Evolutionary conservation across 2,329 filamentous ascomycete species (phyloP).

Genomic region (Neodidymelliopsis sp.): DNA sequence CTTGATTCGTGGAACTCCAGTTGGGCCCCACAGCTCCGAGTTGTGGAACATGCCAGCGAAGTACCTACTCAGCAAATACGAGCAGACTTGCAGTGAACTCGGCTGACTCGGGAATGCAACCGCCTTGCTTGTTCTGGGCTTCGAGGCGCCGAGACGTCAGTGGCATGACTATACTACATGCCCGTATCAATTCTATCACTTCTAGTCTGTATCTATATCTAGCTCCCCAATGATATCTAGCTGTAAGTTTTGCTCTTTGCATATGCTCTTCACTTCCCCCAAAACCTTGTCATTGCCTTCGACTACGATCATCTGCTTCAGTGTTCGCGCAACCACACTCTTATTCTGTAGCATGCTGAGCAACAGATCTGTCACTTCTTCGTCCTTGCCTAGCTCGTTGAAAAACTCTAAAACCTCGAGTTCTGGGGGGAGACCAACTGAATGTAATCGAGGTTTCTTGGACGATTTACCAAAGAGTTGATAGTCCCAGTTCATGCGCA

Average conservation of each 20-base stretch:
- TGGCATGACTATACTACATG: neutral
- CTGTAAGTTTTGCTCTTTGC: slow-evolving; percentile 28
- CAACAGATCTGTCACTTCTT: slow-evolving; percentile 39
- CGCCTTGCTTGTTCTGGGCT: neutral
- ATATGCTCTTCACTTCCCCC: slow-evolving; percentile 33
- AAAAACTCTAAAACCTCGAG: slow-evolving; percentile 42
- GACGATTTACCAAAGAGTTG: slow-evolving; percentile 44
- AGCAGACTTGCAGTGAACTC: neutral
- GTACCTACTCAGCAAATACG: neutral
- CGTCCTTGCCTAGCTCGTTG: slow-evolving; percentile 42
- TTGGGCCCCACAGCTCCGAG: neutral
- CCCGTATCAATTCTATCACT: neutral
- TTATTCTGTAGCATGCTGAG: slow-evolving; percentile 38
- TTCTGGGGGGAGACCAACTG: slow-evolving; percentile 38
- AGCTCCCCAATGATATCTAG: slow-evolving; percentile 60
- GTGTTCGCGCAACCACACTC: slow-evolving; percentile 32
- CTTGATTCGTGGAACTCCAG: slow-evolving; percentile 4
- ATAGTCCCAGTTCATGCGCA: slow-evolving; percentile 44
- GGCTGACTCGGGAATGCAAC: neutral
- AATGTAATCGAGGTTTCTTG: slow-evolving; percentile 41
- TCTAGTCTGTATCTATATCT: slow-evolving; percentile 19
- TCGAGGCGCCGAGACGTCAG: too few relatives aligned
- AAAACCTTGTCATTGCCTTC: slow-evolving; percentile 36
- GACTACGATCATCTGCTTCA: slow-evolving; percentile 36
- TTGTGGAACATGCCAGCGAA: neutral